Evolutionary conservation across 2,329 filamentous ascomycete genomes (phyloP), one percentile per base, ranked within the genome.

Genomic region (Penicillium vulpinum): DNA sequence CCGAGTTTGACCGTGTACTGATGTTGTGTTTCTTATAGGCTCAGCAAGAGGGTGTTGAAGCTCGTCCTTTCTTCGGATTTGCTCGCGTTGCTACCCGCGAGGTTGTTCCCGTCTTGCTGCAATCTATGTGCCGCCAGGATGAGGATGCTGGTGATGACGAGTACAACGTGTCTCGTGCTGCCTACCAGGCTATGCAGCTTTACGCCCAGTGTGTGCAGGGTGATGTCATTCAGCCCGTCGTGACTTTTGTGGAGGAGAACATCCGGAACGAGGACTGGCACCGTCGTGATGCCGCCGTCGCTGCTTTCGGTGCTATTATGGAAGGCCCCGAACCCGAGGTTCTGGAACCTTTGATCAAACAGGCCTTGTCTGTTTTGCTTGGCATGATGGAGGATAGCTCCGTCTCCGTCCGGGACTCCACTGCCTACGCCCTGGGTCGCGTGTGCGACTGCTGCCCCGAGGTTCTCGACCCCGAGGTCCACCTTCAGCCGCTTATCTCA

Each of bases 261-360:
- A 84, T 99, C 49, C 88, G 92, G 63, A 85, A 86, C 58, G 91
- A 96, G 55, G 91, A 97, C 76, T 99, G 94, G 94, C 92, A 95
- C 75, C 85, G 88, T 75, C 87, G 94, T 67, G 94, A 99, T 79
- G 94, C 94, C 51, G 92, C 94, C 49, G 94, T 99, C 31, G 96
- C 94, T 58, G 92, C 94, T 18, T 97, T 99, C 67, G 94, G 94
- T 62, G 94, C 92, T 64, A 97, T 99, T 68, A 97, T 99, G 92
- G 94, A 99, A 73, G 94, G 94, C 26, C 94, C 94, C 1, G 94
- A 97, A 57, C 90, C 96, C 76, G 91, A 90, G 78, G 86, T 93
- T 48, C 81, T 99, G 51, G 91, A 96, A 69, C 92, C 93, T 55
- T 89, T 99, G 55, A 91, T 99, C 70, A 96, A 96, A 81, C 93